These are phyloP conservation scores for Tylopilus sp. DNA, from an alignment of 768 basidiomycete genomes.

Conservation along the genomic window DNA sequence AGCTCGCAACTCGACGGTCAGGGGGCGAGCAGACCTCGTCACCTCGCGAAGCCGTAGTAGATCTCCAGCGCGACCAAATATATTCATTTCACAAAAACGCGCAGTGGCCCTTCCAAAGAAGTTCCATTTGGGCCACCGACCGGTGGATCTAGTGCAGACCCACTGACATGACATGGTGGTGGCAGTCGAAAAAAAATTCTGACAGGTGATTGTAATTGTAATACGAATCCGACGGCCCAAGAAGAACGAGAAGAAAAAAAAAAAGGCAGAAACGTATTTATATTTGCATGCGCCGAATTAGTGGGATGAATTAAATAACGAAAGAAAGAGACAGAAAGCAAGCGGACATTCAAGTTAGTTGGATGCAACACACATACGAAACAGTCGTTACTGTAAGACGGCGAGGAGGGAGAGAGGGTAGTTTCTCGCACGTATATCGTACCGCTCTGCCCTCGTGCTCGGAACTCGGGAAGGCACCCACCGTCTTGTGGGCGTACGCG, in stretches of 20 bases:
- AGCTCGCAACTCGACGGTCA: constrained; percentile 9
- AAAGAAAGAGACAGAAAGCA: not conserved
- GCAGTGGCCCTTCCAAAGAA: not conserved
- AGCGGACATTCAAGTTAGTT: not conserved
- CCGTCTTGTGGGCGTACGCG: not conserved
- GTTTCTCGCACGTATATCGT: not conserved
- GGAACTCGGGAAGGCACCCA: not conserved
- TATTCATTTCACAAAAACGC: not conserved
- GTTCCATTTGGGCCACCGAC: constrained; percentile 3
- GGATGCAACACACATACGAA: constrained; percentile 1
- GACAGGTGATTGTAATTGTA: constrained; percentile 16
- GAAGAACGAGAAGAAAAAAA: too few relatives aligned
- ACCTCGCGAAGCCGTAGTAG: too few relatives aligned
- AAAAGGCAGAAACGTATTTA: constrained; percentile 1
- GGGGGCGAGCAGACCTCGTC: too few relatives aligned
- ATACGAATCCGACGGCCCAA: constrained; percentile 4
- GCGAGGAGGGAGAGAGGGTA: not conserved
- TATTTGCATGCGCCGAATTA: constrained; percentile 2
- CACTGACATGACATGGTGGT: constrained; percentile 11
- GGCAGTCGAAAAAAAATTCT: constrained; percentile 8
- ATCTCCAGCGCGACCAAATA: too few relatives aligned
- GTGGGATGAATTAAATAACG: not conserved
- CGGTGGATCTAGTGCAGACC: constrained; percentile 5
- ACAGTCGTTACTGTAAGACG: constrained; percentile 5
- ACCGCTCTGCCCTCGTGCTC: not conserved